Percentiles rank a stretch among this genome's conserved stretches.
phyloP scores from a whole-genome alignment of 805 yeast species.

The Tetrapisispora iriomotensis region DNA sequence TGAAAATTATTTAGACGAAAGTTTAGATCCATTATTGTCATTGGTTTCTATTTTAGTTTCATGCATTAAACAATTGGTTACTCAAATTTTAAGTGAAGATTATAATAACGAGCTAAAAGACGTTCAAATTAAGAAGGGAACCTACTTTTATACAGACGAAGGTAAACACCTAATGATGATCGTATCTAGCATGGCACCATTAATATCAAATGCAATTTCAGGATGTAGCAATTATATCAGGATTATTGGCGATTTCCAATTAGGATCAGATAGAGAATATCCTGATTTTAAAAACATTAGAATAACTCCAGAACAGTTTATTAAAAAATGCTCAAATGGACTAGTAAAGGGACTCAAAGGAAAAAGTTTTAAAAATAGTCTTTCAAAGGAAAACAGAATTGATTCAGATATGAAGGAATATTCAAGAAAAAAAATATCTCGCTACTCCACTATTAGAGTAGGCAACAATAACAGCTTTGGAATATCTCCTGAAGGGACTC shows the following conservation, averaged over 20 bases:
- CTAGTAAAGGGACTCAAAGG: slow-evolving; percentile 36
- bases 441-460: slow-evolving; percentile 23
- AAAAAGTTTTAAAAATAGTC: slow-evolving; percentile 16
- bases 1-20: slow-evolving; percentile 28
- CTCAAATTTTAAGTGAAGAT: slow-evolving; percentile 40
- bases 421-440: slow-evolving; percentile 1
- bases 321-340: slow-evolving; percentile 51
- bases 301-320: slow-evolving; percentile 51
- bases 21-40: slow-evolving; percentile 49
- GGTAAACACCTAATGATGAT: slow-evolving; percentile 56
- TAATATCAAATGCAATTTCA: slow-evolving; percentile 39
- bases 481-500: slow-evolving; percentile 24
- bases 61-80: slow-evolving; percentile 53
- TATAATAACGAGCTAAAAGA: slow-evolving; percentile 10
- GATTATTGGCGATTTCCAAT: slow-evolving; percentile 55
- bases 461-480: slow-evolving; percentile 17
- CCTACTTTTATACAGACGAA: slow-evolving; percentile 52
- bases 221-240: slow-evolving; percentile 44
- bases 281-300: slow-evolving; percentile 53
- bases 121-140: slow-evolving; percentile 21
- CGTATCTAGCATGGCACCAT: slow-evolving; percentile 49
- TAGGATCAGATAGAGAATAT: slow-evolving; percentile 50
- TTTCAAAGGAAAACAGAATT: too few relatives aligned
- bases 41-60: slow-evolving; percentile 57
- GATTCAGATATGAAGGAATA: background rate